Base-by-base conservation (phyloP, 2,329 filamentous ascomycete species). In the Colletotrichum plurivorum region DNA sequence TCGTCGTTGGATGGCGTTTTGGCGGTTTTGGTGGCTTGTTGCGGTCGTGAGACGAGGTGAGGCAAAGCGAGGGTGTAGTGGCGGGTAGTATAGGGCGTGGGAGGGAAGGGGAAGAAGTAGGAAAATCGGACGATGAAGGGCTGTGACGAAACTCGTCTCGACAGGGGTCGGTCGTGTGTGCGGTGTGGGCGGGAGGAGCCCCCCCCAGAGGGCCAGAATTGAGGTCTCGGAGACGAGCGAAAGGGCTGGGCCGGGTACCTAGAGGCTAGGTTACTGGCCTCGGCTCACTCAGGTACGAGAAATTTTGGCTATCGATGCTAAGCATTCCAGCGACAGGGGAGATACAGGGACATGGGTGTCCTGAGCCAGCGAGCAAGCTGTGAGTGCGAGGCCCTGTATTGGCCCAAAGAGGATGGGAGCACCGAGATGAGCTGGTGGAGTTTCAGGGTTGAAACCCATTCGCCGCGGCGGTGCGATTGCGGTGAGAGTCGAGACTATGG, bases 371-470 rank as follows among this genome's bases (percentile, higher is more conserved):
- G 39, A 55, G 18, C 15, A 12, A 53, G 36, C 41, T 27, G 43
- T 59, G 46, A 41, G 53, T 15, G 45, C 5, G 16, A 22, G 22
- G 22, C 22, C 22, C 22, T 22, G 22, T 22, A 22, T 22, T 56
- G 41, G 10, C 62, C 48, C 49, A 15, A 56, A 66, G 52, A 41
- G 66, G 66, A 51, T 25, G 61, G 18, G 55, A 48, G 43, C 53
- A 43, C 66, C 66, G 66, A 69, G 62, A 69, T 66, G 66, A 69
- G 66, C 41, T 16, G 43, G 66, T 64, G 46, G 66, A 69, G 66
- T 69, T 60, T 69, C 66, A 69, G 66, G 62, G 66, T 69, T 69
- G 66, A 69, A 69, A 69, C 66, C 62, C 62, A 60, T 64, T 64
- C 54, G 54, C 31, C 15, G 61, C 63, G 54, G 49, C 63, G 55